Evolutionary conservation across 495 filamentous ascomycete species (phyloP).

Genomic region (Pyrenula massariospora): DNA sequence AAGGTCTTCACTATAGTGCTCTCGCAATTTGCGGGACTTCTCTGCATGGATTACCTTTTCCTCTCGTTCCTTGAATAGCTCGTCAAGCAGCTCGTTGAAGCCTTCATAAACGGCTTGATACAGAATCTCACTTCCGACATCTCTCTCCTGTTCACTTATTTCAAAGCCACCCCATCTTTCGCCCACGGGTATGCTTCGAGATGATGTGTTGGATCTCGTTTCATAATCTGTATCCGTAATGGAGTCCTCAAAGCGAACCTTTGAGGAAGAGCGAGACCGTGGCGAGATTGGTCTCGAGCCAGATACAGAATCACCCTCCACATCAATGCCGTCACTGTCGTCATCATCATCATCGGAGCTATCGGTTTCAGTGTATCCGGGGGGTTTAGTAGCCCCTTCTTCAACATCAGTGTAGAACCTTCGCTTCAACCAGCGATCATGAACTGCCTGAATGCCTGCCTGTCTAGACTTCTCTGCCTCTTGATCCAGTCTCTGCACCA

Average conservation of each 20-base stretch:
- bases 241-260: slow-evolving; percentile 74
- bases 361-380: slow-evolving; percentile 49
- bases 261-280: slow-evolving; percentile 73
- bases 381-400: slow-evolving; percentile 53
- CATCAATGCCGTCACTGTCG: slow-evolving; percentile 20
- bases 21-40: slow-evolving; percentile 40
- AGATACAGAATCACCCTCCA: slow-evolving; percentile 24
- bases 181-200: slow-evolving; percentile 55
- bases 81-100: slow-evolving; percentile 82
- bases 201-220: slow-evolving; percentile 67
- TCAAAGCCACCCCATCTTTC: slow-evolving; percentile 79
- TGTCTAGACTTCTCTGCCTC: slow-evolving; percentile 23
- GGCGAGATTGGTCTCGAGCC: slow-evolving; percentile 38
- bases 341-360: slow-evolving; percentile 19
- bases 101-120: slow-evolving; percentile 85
- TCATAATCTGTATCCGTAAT: slow-evolving; percentile 53
- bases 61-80: slow-evolving; percentile 73
- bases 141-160: slow-evolving; percentile 66
- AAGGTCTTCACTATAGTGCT: slow-evolving; percentile 27
- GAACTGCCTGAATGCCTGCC: slow-evolving; percentile 38
- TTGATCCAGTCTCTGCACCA: slow-evolving; percentile 28
- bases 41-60: slow-evolving; percentile 59
- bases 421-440: slow-evolving; percentile 61
- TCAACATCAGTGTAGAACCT: slow-evolving; percentile 75
- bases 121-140: slow-evolving; percentile 77